Percentiles rank a stretch among this genome's conserved stretches.
These are phyloP conservation scores for Pestalotiopsis sp. DNA, from an alignment of 2,329 filamentous ascomycete species.

Conservation along the genomic window DNA sequence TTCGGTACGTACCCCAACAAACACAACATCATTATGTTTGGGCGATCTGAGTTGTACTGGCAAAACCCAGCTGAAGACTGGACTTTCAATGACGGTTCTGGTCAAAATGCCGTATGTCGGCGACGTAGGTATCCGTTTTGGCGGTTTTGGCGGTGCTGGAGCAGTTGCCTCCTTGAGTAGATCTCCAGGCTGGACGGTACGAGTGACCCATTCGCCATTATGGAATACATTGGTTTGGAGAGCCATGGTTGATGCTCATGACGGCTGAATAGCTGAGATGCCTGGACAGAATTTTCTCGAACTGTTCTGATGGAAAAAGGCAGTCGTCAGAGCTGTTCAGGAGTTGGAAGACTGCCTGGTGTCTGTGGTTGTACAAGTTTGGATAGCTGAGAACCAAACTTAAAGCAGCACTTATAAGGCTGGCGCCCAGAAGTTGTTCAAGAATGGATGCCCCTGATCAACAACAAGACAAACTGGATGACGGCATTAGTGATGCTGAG, in stretches of 20 bases:
- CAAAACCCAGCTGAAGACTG: constrained; percentile 73
- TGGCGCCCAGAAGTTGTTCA: background rate
- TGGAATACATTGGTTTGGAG: constrained; percentile 56
- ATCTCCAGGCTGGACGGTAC: constrained; percentile 44
- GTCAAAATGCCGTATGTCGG: constrained; percentile 73
- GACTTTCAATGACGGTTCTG: constrained; percentile 74
- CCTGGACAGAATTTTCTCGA: background rate
- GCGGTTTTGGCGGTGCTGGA: constrained; percentile 33
- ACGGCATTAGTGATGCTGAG: background rate
- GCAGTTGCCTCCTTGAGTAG: constrained; percentile 30
- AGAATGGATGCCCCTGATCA: background rate
- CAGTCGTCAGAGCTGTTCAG: background rate
- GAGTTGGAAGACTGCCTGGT: constrained; percentile 12
- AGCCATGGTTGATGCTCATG: constrained; percentile 35
- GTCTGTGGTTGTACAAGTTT: constrained; percentile 18
- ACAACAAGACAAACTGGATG: background rate
- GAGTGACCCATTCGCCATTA: constrained; percentile 58
- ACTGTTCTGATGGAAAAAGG: background rate
- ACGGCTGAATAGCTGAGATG: background rate
- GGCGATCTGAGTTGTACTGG: constrained; percentile 75
- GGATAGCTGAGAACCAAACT: background rate
- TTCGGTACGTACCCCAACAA: constrained; percentile 67
- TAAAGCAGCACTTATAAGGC: background rate
- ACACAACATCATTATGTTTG: constrained; percentile 77
- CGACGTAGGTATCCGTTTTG: constrained; percentile 32